Evolutionary conservation across 2,329 filamentous ascomycete genomes (phyloP).

Genomic region (Massarina eburnea): DNA sequence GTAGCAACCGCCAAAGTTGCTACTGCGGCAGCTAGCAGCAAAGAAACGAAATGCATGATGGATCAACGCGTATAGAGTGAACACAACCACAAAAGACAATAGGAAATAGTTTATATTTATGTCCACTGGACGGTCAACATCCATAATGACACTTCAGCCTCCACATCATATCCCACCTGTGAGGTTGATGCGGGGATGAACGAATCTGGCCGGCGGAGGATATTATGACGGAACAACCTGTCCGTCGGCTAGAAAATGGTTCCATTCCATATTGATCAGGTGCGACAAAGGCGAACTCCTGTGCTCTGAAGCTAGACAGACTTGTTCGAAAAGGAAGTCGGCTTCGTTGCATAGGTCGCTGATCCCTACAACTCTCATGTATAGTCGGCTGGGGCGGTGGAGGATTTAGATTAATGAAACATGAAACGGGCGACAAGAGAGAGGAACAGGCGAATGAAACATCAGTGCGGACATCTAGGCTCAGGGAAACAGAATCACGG

Average conservation of each 20-base stretch:
- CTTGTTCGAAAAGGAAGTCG: not conserved
- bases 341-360: not conserved
- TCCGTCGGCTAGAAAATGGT: constrained; percentile 7
- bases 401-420: constrained; percentile 11
- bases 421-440: constrained; percentile 11
- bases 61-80: constrained; percentile 5
- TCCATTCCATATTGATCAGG: constrained; percentile 9
- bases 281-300: not conserved
- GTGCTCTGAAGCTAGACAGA: not conserved
- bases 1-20: constrained; percentile 29
- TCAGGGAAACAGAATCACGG: constrained; percentile 7
- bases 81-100: constrained; percentile 12
- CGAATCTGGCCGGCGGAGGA: not conserved
- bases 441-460: constrained; percentile 10
- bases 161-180: not conserved
- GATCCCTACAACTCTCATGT: constrained; percentile 4
- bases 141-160: constrained; percentile 6
- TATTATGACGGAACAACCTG: constrained; percentile 6
- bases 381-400: constrained; percentile 2
- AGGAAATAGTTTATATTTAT: constrained; percentile 6
- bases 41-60: constrained; percentile 32
- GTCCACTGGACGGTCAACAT: not conserved
- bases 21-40: constrained; percentile 29
- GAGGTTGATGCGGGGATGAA: not conserved
- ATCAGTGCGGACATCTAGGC: not conserved